phyloP scores from a whole-genome alignment of 192 early-diverging fungal species.

The Haplosporangium gracile region DNA sequence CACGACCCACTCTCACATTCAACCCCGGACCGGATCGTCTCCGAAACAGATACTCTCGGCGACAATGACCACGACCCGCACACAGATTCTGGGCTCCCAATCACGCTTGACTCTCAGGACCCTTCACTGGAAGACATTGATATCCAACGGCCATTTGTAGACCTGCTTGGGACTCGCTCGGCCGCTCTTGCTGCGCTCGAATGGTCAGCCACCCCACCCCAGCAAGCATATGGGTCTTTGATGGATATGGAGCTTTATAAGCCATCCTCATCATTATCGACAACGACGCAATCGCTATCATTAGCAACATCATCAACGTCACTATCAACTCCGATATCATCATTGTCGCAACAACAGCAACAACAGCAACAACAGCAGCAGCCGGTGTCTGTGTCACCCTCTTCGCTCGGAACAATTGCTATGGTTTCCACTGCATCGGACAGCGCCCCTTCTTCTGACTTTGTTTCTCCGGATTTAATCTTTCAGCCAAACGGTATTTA shows the following conservation, averaged over 20 bases:
- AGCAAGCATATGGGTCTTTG: slow-evolving; percentile 31
- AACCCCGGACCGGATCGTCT: not conserved
- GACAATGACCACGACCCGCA: not conserved
- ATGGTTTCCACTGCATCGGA: not conserved
- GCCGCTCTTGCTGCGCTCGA: slow-evolving; percentile 17
- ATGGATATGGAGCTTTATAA: slow-evolving; percentile 55
- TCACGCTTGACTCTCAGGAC: not conserved
- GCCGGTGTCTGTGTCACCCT: not conserved
- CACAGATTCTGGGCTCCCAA: not conserved
- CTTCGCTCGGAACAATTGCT: not conserved
- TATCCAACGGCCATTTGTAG: not conserved
- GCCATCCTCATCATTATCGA: slow-evolving; percentile 11
- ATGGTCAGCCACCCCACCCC: not conserved
- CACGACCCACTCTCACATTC: slow-evolving; percentile 10
- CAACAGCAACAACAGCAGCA: slow-evolving; percentile 1
- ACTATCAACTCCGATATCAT: not conserved
- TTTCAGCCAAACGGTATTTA: slow-evolving; percentile 19
- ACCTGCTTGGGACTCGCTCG: slow-evolving; percentile 4
- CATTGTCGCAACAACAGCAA: not conserved
- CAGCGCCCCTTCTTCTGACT: not conserved
- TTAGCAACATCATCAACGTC: not conserved
- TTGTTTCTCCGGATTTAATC: slow-evolving; percentile 42
- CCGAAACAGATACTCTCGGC: not conserved
- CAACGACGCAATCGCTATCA: not conserved
- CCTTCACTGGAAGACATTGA: not conserved